Conservation (phyloP, 768 basidiomycete genomes). For the Mycena alexandri region DNA sequence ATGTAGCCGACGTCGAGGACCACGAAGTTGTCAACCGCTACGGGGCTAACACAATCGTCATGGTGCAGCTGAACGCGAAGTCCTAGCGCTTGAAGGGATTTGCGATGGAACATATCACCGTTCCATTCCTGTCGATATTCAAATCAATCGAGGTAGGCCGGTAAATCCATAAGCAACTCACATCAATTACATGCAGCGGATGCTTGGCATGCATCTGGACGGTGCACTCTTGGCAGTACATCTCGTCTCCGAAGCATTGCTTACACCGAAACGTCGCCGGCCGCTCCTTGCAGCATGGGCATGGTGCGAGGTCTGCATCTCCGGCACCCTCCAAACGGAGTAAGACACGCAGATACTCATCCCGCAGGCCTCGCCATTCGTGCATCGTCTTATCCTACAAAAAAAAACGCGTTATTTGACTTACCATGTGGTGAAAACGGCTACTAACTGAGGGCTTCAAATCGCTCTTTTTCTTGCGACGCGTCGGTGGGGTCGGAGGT, state of each 20-base stretch:
- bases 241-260: no score
- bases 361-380: not conserved
- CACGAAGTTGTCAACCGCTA: not conserved
- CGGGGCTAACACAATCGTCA: not conserved
- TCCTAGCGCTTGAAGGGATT: not conserved
- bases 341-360: not conserved
- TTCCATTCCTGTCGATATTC: constrained; percentile 1
- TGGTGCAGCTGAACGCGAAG: not conserved
- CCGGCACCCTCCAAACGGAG: not conserved
- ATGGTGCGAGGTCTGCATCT: not conserved
- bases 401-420: not conserved
- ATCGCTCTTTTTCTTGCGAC: not conserved
- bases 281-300: not conserved
- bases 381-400: not conserved
- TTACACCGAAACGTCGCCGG: no score
- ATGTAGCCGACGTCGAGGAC: not conserved
- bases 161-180: no score
- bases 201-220: no score
- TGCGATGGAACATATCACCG: not conserved
- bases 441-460: not conserved
- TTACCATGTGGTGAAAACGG: no score
- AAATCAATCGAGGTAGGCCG: no score
- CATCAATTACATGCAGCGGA: no score
- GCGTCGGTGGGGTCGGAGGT: not conserved
- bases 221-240: no score